These are phyloP conservation scores for Asterionellopsis glacialis DNA, from an alignment of 108 stramenopile genomes.

Conservation along the genomic window DNA sequence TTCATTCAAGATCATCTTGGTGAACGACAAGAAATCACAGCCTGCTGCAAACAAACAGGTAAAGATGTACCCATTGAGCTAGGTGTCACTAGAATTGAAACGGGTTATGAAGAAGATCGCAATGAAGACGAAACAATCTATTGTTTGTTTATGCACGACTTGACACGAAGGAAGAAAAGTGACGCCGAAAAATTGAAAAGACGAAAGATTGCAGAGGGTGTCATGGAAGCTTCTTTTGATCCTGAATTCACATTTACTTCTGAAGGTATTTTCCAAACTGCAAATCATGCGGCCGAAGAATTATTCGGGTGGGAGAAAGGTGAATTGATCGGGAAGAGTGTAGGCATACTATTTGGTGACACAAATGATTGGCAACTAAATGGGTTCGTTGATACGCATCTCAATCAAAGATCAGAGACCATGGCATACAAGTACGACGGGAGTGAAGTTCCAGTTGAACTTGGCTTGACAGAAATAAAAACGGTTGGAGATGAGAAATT, in stretches of 20 bases:
- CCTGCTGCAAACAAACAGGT: slow-evolving; percentile 19
- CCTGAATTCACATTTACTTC: slow-evolving; percentile 13
- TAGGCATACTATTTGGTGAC: slow-evolving; percentile 18
- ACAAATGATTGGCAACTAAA: slow-evolving; percentile 11
- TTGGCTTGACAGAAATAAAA: slow-evolving; percentile 25
- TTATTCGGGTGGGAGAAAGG: slow-evolving; percentile 17
- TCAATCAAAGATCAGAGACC: slow-evolving; percentile 16
- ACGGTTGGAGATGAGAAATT: slow-evolving; percentile 12
- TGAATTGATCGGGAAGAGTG: slow-evolving; percentile 18
- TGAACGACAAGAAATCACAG: slow-evolving; percentile 14
- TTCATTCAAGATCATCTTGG: slow-evolving; percentile 9
- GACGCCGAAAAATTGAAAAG: background rate
- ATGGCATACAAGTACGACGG: slow-evolving; percentile 28
- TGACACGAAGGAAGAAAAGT: slow-evolving; percentile 6
- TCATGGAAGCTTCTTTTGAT: slow-evolving; percentile 22
- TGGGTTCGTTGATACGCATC: slow-evolving; percentile 16
- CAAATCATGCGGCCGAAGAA: slow-evolving; percentile 17
- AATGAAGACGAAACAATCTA: background rate
- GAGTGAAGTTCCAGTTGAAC: slow-evolving; percentile 31
- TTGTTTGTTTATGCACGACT: slow-evolving; percentile 20
- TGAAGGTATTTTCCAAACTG: slow-evolving; percentile 2
- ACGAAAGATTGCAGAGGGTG: slow-evolving; percentile 5
- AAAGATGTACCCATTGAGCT: slow-evolving; percentile 14
- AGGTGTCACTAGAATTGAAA: slow-evolving; percentile 10
- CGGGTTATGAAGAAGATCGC: slow-evolving; percentile 1